Evolutionary conservation across 2,329 filamentous ascomycete genomes (phyloP).

Genomic region (Nannizziopsis barbatae): DNA sequence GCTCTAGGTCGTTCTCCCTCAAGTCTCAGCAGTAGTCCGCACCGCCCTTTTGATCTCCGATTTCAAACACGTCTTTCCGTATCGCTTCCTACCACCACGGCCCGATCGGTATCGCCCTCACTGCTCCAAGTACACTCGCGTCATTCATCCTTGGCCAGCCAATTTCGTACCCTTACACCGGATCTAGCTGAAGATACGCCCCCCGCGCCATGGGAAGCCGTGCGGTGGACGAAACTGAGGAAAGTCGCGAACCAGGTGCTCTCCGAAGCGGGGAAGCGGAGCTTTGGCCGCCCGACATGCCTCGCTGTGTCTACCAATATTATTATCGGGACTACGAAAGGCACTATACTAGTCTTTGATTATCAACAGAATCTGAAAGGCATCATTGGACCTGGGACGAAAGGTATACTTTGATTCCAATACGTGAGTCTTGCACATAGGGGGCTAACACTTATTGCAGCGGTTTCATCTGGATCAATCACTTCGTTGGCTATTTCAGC

Average conservation of each 20-base stretch:
- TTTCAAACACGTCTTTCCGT: slow-evolving; percentile 80
- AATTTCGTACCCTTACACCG: slow-evolving; percentile 48
- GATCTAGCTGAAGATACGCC: slow-evolving; percentile 60
- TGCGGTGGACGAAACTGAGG: slow-evolving; percentile 86
- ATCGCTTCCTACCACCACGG: slow-evolving; percentile 48
- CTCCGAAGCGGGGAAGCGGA: slow-evolving; percentile 81
- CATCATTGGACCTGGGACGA: slow-evolving; percentile 86
- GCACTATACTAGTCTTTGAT: slow-evolving; percentile 90
- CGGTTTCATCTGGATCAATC: slow-evolving; percentile 78
- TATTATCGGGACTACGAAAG: slow-evolving; percentile 84
- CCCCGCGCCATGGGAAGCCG: slow-evolving; percentile 87
- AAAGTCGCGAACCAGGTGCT: slow-evolving; percentile 85
- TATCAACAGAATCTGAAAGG: slow-evolving; percentile 91
- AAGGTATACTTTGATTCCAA: slow-evolving; percentile 45
- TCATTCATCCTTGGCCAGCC: slow-evolving; percentile 65
- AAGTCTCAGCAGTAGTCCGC: slow-evolving; percentile 61
- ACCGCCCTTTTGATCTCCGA: slow-evolving; percentile 85
- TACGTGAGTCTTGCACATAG: not conserved
- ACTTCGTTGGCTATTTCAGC: slow-evolving; percentile 83
- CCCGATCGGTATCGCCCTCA: slow-evolving; percentile 64
- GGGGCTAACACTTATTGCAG: slow-evolving; percentile 35
- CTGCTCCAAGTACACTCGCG: slow-evolving; percentile 67
- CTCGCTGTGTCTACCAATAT: slow-evolving; percentile 79
- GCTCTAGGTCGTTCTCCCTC: slow-evolving; percentile 57
- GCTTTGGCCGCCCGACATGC: slow-evolving; percentile 85